Base-by-base conservation (phyloP, 768 basidiomycete species). In the Pleurotus djamor region DNA sequence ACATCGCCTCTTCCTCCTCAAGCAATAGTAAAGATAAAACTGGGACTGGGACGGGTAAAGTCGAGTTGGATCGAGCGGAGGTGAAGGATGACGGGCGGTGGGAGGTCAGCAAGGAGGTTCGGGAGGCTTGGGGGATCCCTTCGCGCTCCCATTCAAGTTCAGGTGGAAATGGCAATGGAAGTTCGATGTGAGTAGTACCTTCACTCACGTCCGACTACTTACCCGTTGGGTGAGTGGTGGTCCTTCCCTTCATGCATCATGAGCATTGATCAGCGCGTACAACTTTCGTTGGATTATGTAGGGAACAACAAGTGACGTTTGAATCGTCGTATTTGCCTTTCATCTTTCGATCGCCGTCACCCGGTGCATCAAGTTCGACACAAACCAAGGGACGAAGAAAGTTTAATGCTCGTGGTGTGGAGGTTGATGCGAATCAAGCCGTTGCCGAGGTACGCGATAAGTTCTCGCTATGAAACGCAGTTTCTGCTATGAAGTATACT, bases 241-340 rank as follows among this genome's bases (percentile, higher is more conserved):
- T 28, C 21, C 21, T 28, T 28, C 21, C 21, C 21, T 28, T 28
- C 21, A 3, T 3, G 21, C 21, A 28, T 28, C 21, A 28, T 28
- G 21, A 28, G 21, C 21, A 28, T 28, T 28, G 21, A 28, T 3
- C 21, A 28, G 3, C 21, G 21, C 21, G 21, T 28, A 28, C 3
- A 3, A 28, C 21, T 28, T 28, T 28, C 21, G 2, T 28, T 28
- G 21, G 21, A 28, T 28, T 35, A 21, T 36, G 14, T 48, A 72
- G 69, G 21, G 21, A 28, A 33, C 57, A 65, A 13, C 51, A 69
- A 41, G 74, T 83, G 54, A 71, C 78, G 44, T 79, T 87, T 65
- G 87, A 89, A 68, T 65, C 78, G 13, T 89, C 87, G 0, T 88
- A 87, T 69, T 68, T 88, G 32, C 87, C 87, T 4, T 89, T 89